Evolutionary conservation across 2,329 filamentous ascomycete genomes (phyloP), one percentile per base, ranked within the genome.

Genomic region (Dothistroma pini): DNA sequence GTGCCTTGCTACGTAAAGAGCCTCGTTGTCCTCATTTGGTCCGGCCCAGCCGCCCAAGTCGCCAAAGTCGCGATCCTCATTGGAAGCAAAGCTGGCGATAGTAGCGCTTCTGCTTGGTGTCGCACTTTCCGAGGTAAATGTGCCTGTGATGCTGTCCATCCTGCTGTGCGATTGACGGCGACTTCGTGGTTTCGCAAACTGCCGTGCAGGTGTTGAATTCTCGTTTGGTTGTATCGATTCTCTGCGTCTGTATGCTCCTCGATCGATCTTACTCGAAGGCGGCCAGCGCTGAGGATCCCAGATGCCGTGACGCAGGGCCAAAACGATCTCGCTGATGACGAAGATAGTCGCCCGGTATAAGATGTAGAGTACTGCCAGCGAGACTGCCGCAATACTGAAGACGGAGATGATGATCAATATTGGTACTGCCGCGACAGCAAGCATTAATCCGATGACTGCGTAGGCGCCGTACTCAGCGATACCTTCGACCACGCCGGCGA

Each of bases 41-140:
- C 51, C 51, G 10, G 51, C 51, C 51, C 51, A 53, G 14, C 51
- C 51, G 21, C 51, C 51, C 25, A 35, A 34, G 31, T 53, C 51
- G 12, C 51, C 51, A n/a, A 53, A 53, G n/a, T 53, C 51, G 19
- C 51, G 51, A 11, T 53, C 31, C 9, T 35, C 4, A 4, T 53
- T 35, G 7, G 51, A 53, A 16, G 51, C 51, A 53, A 53, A 35
- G 25, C 22, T 32, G 31, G 51, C 51, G 31, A 53, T 31, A 19
- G 51, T 53, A 35, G 16, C 31, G 51, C 14, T 19, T 21, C 31
- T 12, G 51, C 51, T 53, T 12, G 34, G 12, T 35, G 31, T 53
- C 11, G 9, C 29, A 10, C 48, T 31, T 51, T 10, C 22, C 6
- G 51, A 11, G 4, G n/a, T 31, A 2, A 11, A 14, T 11, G 51